phyloP scores from a whole-genome alignment of 306 rosid genomes.

The Gastrolobium villosum region DNA sequence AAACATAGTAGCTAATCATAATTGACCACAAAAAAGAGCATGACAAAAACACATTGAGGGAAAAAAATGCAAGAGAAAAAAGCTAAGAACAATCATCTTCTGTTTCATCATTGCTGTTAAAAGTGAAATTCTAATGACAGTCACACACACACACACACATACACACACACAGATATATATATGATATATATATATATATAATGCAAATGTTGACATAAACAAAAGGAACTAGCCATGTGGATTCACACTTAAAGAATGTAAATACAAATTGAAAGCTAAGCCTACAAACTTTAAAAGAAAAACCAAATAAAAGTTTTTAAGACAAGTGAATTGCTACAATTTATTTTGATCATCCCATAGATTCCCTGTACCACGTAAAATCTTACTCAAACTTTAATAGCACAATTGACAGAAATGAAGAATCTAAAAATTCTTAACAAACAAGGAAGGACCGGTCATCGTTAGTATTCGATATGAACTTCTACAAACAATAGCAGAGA shows the following conservation, averaged over 20 bases:
- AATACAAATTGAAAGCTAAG: neutral
- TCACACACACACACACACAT: no score
- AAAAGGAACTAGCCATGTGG: slow-evolving; percentile 2
- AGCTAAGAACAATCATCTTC: slow-evolving; percentile 27
- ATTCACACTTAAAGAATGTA: slow-evolving; percentile 1
- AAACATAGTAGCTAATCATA: neutral
- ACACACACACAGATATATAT: no score
- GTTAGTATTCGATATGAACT: neutral
- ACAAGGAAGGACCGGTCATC: slow-evolving; percentile 1
- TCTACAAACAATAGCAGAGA: neutral
- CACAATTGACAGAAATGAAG: slow-evolving; percentile 11
- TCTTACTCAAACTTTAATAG: slow-evolving; percentile 5
- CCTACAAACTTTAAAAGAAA: slow-evolving; percentile 6
- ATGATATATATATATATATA: no score
- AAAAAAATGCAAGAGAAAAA: neutral
- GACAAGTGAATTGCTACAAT: neutral
- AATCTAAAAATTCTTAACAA: neutral
- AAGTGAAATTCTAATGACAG: neutral
- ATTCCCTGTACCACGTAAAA: neutral
- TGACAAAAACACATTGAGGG: neutral
- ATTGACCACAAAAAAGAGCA: neutral
- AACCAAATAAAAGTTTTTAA: neutral
- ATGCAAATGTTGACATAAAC: slow-evolving; percentile 12
- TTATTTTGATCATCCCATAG: neutral
- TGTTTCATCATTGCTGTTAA: slow-evolving; percentile 4